Evolutionary conservation across 305 asterid species (phyloP), one percentile per base, ranked within the genome.

Genomic region (Fraxinus baroniana): DNA sequence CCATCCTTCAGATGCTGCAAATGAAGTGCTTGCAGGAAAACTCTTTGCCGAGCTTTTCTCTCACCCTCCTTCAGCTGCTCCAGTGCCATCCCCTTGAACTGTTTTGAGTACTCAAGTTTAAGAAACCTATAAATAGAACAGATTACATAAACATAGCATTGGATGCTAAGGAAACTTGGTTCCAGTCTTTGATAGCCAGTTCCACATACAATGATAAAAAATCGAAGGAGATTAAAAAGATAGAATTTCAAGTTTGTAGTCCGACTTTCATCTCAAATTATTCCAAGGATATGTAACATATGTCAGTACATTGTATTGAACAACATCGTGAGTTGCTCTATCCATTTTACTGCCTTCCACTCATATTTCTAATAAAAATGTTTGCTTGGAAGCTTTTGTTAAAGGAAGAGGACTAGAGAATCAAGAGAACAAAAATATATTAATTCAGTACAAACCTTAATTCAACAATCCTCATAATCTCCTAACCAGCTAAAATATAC

Each of bases 1-100:
- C 78, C 98, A 93, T 77, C 98, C 98, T 0, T 89, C 98, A 0
- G 98, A 94, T 79, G 98, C 98, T 24, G 98, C 98, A 17, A 94
- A 94, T 85, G 84, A n/a, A 13, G 91, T 91, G 35, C 93, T 94
- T 20, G 98, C 97, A 2, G 82, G 88, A 8, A 83, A 74, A 52
- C 84, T 92, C 84, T 94, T 90, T 68, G 55, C 74, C 36, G 46
- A 86, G 8, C 18, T 91, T 5, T 86, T 88, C 44, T 78, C 86
- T 0, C 75, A 60, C 5, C 36, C 90, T 55, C 86, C 89, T 26
- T 70, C 92, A 4, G 90, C 92, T 30, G 88, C 92, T 3, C 91
- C 95, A 12, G 2, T 3, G 17, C 88, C 91, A 37, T 82, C 84
- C 15, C 87, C 26, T 79, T 80, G 46, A 26, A 87, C 32, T 79